These are phyloP conservation scores for Dioscorea alata DNA, from an alignment of 106 monocot species.

Conservation along the genomic window DNA sequence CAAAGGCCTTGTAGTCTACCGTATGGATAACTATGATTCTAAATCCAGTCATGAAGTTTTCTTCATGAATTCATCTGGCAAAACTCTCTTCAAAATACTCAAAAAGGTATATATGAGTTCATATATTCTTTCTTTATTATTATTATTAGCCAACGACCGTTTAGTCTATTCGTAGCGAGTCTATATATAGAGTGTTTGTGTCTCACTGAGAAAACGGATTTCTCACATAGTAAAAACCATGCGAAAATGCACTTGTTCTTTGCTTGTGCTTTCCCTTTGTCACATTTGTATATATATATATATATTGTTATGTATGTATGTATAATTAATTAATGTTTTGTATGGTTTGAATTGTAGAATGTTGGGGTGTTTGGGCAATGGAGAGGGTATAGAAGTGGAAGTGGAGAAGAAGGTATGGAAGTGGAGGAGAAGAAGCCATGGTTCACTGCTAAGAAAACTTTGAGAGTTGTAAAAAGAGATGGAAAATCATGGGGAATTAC, in stretches of 20 bases:
- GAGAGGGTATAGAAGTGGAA: slow-evolving; percentile 7
- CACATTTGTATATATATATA: too few relatives aligned
- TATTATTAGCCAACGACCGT: too few relatives aligned
- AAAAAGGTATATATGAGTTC: background rate
- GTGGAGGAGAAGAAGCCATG: slow-evolving; percentile 4
- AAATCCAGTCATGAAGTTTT: slow-evolving; percentile 10
- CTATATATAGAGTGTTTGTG: too few relatives aligned
- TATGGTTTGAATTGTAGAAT: background rate
- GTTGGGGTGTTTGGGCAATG: slow-evolving; percentile 1
- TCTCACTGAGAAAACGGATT: too few relatives aligned
- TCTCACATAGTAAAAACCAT: too few relatives aligned
- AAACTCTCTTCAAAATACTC: slow-evolving; percentile 8
- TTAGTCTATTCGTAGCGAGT: background rate
- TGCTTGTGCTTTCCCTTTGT: too few relatives aligned
- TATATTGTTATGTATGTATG: background rate
- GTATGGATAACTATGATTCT: slow-evolving; percentile 23
- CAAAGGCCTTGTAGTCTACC: slow-evolving; percentile 11
- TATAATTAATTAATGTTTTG: too few relatives aligned
- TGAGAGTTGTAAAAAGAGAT: background rate
- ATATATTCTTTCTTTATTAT: background rate
- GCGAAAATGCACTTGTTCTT: too few relatives aligned
- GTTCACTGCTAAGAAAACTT: slow-evolving; percentile 9
- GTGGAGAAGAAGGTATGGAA: too few relatives aligned
- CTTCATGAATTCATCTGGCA: slow-evolving; percentile 23
- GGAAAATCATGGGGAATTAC: background rate